phyloP scores from a whole-genome alignment of 2,329 filamentous ascomycete genomes.

The Ophiobolus disseminans region DNA sequence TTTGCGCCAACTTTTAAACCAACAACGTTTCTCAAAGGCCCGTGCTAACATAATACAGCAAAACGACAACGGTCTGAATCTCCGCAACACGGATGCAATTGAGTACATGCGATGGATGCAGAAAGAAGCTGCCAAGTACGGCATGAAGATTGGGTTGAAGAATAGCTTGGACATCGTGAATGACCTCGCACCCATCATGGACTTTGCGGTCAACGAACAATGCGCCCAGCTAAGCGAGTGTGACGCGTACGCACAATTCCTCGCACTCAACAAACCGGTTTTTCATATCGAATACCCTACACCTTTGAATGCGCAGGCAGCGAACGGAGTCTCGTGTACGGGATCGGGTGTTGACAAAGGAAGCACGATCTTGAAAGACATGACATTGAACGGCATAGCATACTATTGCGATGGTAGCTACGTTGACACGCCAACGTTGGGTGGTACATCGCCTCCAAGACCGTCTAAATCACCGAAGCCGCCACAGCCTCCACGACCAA shows the following conservation, averaged over 20 bases:
- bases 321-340: slow-evolving; percentile 49
- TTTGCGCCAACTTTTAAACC: not conserved
- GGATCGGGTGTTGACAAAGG: slow-evolving; percentile 62
- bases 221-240: slow-evolving; percentile 37
- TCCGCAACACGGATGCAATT: slow-evolving; percentile 32
- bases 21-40: not conserved
- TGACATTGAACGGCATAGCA: slow-evolving; percentile 66
- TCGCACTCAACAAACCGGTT: slow-evolving; percentile 39
- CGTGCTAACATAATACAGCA: slow-evolving; percentile 27
- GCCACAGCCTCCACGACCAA: slow-evolving; percentile 9
- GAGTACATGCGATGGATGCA: slow-evolving; percentile 37
- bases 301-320: slow-evolving; percentile 44
- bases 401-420: slow-evolving; percentile 57
- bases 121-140: slow-evolving; percentile 27
- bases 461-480: slow-evolving; percentile 15
- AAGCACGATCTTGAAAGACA: slow-evolving; percentile 70
- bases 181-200: slow-evolving; percentile 24
- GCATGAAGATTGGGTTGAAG: slow-evolving; percentile 39
- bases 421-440: slow-evolving; percentile 40
- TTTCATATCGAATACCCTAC: slow-evolving; percentile 46
- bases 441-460: slow-evolving; percentile 23
- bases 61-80: slow-evolving; percentile 39
- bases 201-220: slow-evolving; percentile 45
- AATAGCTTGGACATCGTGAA: slow-evolving; percentile 39
- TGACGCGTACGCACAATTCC: slow-evolving; percentile 28